Conservation (phyloP, 306 rosid species). For the Castanea mollissima region DNA sequence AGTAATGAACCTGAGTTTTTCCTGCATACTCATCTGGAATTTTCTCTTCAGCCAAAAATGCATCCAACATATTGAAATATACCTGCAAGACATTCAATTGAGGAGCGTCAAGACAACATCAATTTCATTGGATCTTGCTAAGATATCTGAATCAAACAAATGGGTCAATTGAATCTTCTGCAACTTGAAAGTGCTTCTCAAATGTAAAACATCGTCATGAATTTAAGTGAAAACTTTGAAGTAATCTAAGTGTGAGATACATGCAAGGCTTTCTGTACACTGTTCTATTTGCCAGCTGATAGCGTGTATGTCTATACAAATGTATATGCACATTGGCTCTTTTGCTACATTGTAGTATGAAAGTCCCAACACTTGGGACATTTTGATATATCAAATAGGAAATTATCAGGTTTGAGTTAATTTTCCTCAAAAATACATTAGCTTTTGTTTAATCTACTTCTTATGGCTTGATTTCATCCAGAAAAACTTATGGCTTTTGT, state of each 20-base stretch:
- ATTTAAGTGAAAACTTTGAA: neutral
- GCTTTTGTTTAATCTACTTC: neutral
- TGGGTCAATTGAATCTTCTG: slow-evolving; percentile 12
- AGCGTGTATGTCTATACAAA: neutral
- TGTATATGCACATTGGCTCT: neutral
- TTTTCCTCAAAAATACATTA: neutral
- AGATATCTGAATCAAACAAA: slow-evolving; percentile 1
- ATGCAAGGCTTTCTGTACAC: neutral
- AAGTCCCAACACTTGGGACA: neutral
- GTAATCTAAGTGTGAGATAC: neutral
- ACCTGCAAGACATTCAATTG: slow-evolving; percentile 50
- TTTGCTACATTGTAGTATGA: neutral
- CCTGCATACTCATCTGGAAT: slow-evolving; percentile 54
- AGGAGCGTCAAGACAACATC: slow-evolving; percentile 14
- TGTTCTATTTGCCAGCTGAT: neutral
- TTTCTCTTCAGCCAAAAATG: slow-evolving; percentile 71
- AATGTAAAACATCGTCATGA: slow-evolving; percentile 11
- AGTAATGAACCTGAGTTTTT: slow-evolving; percentile 68
- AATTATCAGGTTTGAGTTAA: neutral
- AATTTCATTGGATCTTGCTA: slow-evolving; percentile 12
- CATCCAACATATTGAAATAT: slow-evolving; percentile 78
- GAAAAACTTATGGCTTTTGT: neutral
- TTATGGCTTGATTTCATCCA: slow-evolving; percentile 1
- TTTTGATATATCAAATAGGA: neutral
- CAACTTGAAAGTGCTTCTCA: slow-evolving; percentile 10